A percentile compares a stretch with the other conserved stretches of the same genome.
Evolutionary conservation across 2,329 filamentous ascomycete species (phyloP).

Genomic region (Xylaria sp.): DNA sequence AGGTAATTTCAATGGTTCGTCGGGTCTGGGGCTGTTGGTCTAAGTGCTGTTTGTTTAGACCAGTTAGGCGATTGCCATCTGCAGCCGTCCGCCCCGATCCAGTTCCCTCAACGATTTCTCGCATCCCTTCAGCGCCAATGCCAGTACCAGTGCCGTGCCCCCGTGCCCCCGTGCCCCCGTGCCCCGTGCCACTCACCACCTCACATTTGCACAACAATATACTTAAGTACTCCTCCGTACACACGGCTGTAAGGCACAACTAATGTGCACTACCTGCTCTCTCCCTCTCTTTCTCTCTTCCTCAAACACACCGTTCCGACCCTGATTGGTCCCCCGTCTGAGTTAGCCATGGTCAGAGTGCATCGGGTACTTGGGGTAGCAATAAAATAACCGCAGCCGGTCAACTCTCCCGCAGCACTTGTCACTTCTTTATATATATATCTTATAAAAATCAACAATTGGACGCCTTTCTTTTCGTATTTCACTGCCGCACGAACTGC

Average conservation of each 20-base stretch:
- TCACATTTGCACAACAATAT: slow-evolving; percentile 3
- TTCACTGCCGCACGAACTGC: neutral
- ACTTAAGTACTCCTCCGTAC: neutral
- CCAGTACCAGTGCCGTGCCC: neutral
- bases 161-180: neutral
- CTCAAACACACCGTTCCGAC: neutral
- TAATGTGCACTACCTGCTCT: neutral
- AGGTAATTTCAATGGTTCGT: too few species aligned
- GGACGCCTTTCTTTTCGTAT: neutral
- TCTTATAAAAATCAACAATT: neutral
- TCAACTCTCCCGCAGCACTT: neutral
- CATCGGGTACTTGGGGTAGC: slow-evolving; percentile 1
- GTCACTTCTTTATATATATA: neutral
- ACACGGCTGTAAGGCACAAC: neutral
- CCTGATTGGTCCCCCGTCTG: neutral
- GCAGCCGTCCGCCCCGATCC: neutral
- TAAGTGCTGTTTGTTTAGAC: slow-evolving; percentile 2
- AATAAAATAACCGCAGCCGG: slow-evolving; percentile 8
- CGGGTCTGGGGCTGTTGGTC: neutral
- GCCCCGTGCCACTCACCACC: neutral
- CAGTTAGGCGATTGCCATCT: neutral
- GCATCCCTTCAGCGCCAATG: neutral
- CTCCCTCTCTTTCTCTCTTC: neutral
- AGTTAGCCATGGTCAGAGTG: slow-evolving; percentile 1
- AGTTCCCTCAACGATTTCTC: neutral